Evolutionary conservation across 495 filamentous ascomycete species (phyloP).

Genomic region (Emericellopsis terricola): DNA sequence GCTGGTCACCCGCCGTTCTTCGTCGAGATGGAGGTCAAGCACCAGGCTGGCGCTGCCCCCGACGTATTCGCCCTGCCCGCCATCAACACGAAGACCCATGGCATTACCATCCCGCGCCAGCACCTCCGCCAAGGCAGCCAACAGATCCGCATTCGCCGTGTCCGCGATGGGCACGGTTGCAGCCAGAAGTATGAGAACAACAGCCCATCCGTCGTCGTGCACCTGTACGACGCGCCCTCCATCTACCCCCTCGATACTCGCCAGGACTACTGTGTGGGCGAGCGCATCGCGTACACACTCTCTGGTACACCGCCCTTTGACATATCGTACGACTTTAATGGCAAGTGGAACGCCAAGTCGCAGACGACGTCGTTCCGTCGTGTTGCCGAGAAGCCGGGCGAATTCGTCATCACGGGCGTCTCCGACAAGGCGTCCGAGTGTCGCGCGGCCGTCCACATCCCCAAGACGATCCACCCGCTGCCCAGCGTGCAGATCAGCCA

Average conservation of each 20-base stretch:
- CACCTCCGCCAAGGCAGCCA: slow-evolving; percentile 72
- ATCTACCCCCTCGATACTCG: slow-evolving; percentile 75
- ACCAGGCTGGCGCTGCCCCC: slow-evolving; percentile 59
- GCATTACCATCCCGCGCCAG: slow-evolving; percentile 66
- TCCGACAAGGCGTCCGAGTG: slow-evolving; percentile 71
- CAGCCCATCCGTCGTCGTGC: slow-evolving; percentile 58
- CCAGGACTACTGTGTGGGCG: slow-evolving; percentile 85
- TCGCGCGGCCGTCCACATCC: slow-evolving; percentile 55
- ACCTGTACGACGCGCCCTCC: slow-evolving; percentile 79
- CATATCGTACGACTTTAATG: slow-evolving; percentile 79
- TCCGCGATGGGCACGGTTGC: slow-evolving; percentile 74
- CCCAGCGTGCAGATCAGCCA: slow-evolving; percentile 78
- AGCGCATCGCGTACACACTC: slow-evolving; percentile 77
- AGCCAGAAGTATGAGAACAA: slow-evolving; percentile 49
- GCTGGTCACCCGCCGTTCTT: slow-evolving; percentile 76
- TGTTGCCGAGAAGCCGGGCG: slow-evolving; percentile 75
- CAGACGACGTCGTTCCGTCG: slow-evolving; percentile 67
- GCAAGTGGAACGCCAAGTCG: slow-evolving; percentile 59
- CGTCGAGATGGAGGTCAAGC: slow-evolving; percentile 80
- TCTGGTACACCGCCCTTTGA: slow-evolving; percentile 81
- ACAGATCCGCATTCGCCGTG: slow-evolving; percentile 68
- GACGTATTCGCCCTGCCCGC: slow-evolving; percentile 63
- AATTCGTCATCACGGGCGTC: slow-evolving; percentile 71
- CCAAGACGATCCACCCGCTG: slow-evolving; percentile 74
- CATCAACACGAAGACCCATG: slow-evolving; percentile 53